Evolutionary conservation across 305 asterid genomes (phyloP).

Genomic region (Lippia alba): DNA sequence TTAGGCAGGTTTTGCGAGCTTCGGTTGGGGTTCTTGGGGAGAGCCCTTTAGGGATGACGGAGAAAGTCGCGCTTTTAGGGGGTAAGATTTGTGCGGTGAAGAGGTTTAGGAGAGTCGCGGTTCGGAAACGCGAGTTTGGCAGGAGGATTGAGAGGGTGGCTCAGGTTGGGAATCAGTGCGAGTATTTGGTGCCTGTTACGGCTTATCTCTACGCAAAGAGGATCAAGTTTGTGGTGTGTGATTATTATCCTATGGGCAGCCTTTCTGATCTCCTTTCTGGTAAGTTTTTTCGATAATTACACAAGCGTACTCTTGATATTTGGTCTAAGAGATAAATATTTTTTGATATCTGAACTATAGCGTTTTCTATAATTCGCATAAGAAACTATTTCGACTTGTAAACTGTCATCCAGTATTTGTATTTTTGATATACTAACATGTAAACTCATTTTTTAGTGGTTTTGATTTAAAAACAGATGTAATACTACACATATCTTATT

Average conservation of each 20-base stretch:
- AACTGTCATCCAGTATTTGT: too few relatives aligned
- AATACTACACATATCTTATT: too few relatives aligned
- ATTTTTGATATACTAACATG: too few relatives aligned
- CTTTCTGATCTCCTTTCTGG: conserved; percentile 65
- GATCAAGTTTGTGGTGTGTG: conserved; percentile 61
- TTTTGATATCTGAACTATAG: too few relatives aligned
- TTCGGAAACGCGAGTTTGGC: conserved; percentile 53
- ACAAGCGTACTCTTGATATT: too few relatives aligned
- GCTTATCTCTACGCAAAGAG: conserved; percentile 62
- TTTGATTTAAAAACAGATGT: too few relatives aligned
- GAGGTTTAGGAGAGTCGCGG: conserved; percentile 48
- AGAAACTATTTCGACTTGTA: too few relatives aligned
- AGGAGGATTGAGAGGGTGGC: conserved; percentile 50
- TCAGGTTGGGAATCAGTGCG: conserved; percentile 41
- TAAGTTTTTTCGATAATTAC: conserved; percentile 8
- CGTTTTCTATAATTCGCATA: too few relatives aligned
- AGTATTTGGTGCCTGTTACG: conserved; percentile 52
- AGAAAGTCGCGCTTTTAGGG: conserved; percentile 55
- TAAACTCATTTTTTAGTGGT: too few relatives aligned
- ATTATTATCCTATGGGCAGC: conserved; percentile 69
- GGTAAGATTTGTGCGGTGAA: conserved; percentile 54
- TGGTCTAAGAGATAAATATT: too few relatives aligned
- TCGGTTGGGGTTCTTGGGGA: conserved; percentile 67
- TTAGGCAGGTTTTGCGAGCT: conserved; percentile 56
- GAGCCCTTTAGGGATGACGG: conserved; percentile 56